Evolutionary conservation across 2,329 filamentous ascomycete species (phyloP).

Genomic region (Daldinia eschscholtzii): DNA sequence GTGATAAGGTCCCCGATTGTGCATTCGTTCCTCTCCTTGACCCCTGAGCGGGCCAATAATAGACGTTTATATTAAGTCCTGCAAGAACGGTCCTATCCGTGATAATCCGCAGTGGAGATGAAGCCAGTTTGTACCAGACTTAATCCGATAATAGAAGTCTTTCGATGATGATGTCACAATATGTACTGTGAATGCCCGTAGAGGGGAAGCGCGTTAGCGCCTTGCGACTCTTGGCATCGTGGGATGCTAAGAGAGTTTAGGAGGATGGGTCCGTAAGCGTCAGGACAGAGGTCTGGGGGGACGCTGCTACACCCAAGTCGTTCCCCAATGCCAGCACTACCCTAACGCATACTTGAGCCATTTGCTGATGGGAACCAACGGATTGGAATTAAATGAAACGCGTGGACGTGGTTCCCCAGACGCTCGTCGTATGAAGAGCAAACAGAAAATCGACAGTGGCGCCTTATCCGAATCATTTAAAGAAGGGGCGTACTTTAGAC

Average conservation of each 20-base stretch:
- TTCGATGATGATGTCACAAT: conserved; percentile 45
- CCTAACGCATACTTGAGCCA: conserved; percentile 13
- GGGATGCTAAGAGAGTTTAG: conserved; percentile 22
- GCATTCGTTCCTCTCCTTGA: conserved; percentile 28
- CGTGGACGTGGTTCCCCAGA: conserved; percentile 8
- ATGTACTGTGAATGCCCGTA: conserved; percentile 26
- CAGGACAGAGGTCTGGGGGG: conserved; percentile 17
- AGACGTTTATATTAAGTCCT: conserved; percentile 18
- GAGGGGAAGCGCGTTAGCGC: conserved; percentile 37
- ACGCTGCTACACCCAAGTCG: conserved; percentile 17
- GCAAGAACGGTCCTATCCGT: conserved; percentile 39
- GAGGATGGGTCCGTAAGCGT: conserved; percentile 18
- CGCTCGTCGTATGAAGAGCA: conserved; percentile 10
- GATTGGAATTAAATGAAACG: conserved; percentile 17
- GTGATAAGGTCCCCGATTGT: conserved; percentile 26
- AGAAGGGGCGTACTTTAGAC: background rate
- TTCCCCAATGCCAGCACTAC: conserved; percentile 18
- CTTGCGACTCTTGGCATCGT: conserved; percentile 33
- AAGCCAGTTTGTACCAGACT: conserved; percentile 25
- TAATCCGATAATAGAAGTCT: conserved; percentile 33
- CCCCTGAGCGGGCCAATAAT: conserved; percentile 24
- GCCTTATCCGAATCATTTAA: conserved; percentile 16
- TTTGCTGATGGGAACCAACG: conserved; percentile 22
- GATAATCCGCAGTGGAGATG: conserved; percentile 41
- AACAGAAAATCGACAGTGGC: conserved; percentile 19